phyloP scores from a whole-genome alignment of 768 basidiomycete genomes.

The Trametes cubensis region DNA sequence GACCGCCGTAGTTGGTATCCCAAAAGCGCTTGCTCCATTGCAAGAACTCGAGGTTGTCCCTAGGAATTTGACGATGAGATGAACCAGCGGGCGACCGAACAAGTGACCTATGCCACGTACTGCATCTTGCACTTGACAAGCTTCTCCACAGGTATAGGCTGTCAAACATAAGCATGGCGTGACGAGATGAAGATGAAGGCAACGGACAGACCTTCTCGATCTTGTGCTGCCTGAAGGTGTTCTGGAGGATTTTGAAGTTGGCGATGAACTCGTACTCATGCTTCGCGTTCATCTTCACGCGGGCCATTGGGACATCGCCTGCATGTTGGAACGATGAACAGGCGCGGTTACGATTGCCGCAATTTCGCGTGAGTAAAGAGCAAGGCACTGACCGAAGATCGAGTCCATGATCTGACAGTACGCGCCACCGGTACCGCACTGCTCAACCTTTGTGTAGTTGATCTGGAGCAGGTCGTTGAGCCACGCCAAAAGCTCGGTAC shows the following conservation, averaged over 20 bases:
- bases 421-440: constrained; percentile 87
- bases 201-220: constrained; percentile 79
- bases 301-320: constrained; percentile 90
- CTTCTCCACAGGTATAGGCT: constrained; percentile 96
- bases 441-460: constrained; percentile 91
- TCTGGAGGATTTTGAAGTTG: constrained; percentile 97
- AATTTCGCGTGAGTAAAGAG: not conserved
- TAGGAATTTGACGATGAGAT: constrained; percentile 33
- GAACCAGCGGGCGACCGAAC: constrained; percentile 14
- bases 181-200: not conserved
- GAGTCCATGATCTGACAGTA: constrained; percentile 97
- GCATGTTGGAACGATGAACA: constrained; percentile 12
- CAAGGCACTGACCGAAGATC: constrained; percentile 70
- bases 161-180: constrained; percentile 8
- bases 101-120: constrained; percentile 50
- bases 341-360: constrained; percentile 16
- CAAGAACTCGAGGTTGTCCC: constrained; percentile 97
- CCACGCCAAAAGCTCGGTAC: constrained; percentile 90
- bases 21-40: constrained; percentile 98
- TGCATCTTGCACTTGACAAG: constrained; percentile 99
- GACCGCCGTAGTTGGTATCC: constrained; percentile 89
- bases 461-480: constrained; percentile 91
- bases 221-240: constrained; percentile 86
- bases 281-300: constrained; percentile 95
- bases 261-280: constrained; percentile 94